Evolutionary conservation across 768 basidiomycete species (phyloP), one percentile per base, ranked within the genome.

Genomic region (Favolaschia claudopus): DNA sequence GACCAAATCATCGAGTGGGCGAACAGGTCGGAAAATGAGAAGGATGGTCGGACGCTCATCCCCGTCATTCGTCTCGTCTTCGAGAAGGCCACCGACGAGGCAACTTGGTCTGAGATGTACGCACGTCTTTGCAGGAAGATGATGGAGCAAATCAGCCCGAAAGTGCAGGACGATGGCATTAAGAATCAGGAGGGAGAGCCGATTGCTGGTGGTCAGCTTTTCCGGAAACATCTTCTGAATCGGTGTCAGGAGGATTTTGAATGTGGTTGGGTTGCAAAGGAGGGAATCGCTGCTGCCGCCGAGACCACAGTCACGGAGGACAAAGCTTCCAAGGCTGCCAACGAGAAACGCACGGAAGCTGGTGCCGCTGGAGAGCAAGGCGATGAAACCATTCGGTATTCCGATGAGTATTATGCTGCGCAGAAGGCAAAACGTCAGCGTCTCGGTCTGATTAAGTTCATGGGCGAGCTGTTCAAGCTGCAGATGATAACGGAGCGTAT

Each of bases 391-490:
- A 92, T 85, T 14, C 82, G 97, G 27, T 92, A 97, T 72, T 96
- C 93, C 13, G 94, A 97, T 1, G 96, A 97, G 76, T 98, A 98
- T 78, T 96, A 96, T 68, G 89, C 90, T 34, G 94, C 94, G 15
- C 91, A 96, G 76, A 97, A 96, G 81, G 96, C 95, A 37, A 99
- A 98, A 80, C 92, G 96, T 60, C 92, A 93, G 62, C 95, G 96
- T 74, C 89, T 98, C 13, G 95, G 96, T 80, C 85, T 99, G 66
- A 95, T 98, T 79, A 93, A 92, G 75, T 96, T 99, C 79, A 98
- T 99, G 62, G 96, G 96, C 63, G 96, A 99, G 77, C 81, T 99
- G 52, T 99, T 95, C 89, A 98, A 98, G 79, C 81, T 99, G n/a
- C 92, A 93, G 77, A 97, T 98, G 95, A 80, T 99, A 52, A 95